Conservation (phyloP, 2,329 filamentous ascomycete genomes). For the Sclerotinia borealis region DNA sequence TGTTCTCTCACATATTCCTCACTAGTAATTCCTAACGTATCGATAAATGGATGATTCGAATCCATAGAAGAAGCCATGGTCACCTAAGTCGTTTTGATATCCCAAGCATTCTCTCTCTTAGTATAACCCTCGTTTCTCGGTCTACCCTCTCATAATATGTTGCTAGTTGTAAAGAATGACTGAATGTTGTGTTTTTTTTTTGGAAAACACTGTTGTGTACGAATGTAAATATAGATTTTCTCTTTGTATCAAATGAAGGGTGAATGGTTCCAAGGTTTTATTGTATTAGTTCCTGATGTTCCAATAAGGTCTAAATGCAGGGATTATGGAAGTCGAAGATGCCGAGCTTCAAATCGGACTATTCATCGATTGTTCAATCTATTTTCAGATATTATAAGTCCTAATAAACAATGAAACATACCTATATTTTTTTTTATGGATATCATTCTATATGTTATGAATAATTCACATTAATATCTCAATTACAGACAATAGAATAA, state of each 20-base stretch:
- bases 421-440: background rate
- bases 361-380: too few species aligned
- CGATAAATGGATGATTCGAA: slow-evolving; percentile 33
- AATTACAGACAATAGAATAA: too few species aligned
- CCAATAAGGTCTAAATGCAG: background rate
- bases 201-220: background rate
- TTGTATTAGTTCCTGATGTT: background rate
- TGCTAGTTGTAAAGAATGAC: background rate
- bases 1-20: slow-evolving; percentile 32
- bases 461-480: too few species aligned
- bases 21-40: slow-evolving; percentile 27
- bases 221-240: background rate
- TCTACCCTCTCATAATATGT: slow-evolving; percentile 1
- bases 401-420: too few species aligned
- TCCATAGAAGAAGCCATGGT: slow-evolving; percentile 10
- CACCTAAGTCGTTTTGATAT: background rate
- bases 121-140: background rate
- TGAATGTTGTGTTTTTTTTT: background rate
- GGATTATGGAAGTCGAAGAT: background rate
- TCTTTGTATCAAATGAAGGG: background rate
- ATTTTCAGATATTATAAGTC: too few species aligned
- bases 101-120: slow-evolving; percentile 6
- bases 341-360: too few species aligned
- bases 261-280: background rate
- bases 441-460: background rate